phyloP scores from a whole-genome alignment of 306 rosid genomes.

The Quercus mongolica region DNA sequence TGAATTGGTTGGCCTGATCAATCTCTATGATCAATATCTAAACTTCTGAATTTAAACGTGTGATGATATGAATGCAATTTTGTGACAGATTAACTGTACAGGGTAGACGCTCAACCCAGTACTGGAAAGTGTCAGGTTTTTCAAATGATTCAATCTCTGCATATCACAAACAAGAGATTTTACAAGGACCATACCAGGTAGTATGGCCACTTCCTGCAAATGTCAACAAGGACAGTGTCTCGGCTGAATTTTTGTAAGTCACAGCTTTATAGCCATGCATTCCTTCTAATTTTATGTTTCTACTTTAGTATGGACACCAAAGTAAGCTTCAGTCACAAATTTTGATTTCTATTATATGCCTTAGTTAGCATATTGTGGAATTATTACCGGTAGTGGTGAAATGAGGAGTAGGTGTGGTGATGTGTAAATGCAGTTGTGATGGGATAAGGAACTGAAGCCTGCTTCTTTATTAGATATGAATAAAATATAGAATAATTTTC shows the following conservation, averaged over 20 bases:
- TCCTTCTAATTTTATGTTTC: conserved; percentile 1
- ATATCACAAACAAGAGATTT: conserved; percentile 66
- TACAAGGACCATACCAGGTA: conserved; percentile 65
- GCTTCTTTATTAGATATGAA: too few relatives aligned
- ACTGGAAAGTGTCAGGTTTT: conserved; percentile 24
- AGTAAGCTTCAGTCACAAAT: background rate
- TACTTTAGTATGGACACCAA: conserved; percentile 1
- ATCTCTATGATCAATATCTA: background rate
- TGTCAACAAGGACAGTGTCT: conserved; percentile 60
- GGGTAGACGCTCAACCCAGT: conserved; percentile 46
- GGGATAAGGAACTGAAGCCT: background rate
- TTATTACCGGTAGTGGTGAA: background rate
- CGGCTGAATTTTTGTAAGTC: conserved; percentile 77
- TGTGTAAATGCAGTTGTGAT: background rate
- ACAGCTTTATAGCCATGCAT: background rate
- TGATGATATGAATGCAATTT: conserved; percentile 1
- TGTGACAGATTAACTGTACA: conserved; percentile 51
- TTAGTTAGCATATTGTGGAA: background rate
- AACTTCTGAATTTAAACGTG: background rate
- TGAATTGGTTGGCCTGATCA: background rate
- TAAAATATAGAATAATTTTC: background rate
- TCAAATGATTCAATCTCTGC: conserved; percentile 46
- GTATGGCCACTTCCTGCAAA: conserved; percentile 64
- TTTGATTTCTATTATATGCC: background rate
- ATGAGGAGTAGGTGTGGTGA: background rate